Percentiles rank a stretch among this genome's conserved stretches.
Evolutionary conservation across 345 rosid genomes (phyloP).

Genomic region (Arabidopsis arenosa): DNA sequence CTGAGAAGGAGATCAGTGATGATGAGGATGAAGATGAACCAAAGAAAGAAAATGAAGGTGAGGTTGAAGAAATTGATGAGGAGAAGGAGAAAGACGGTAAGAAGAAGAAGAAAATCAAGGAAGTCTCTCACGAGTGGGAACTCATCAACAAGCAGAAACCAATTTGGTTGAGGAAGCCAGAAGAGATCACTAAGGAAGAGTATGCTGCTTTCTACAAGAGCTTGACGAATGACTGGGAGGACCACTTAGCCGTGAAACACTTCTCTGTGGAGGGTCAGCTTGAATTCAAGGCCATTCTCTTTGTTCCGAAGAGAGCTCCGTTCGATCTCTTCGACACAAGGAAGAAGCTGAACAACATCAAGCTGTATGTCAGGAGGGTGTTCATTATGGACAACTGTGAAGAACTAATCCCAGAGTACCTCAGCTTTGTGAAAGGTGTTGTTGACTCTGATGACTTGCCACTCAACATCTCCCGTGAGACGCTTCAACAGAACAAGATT

Average conservation of each 20-base stretch:
- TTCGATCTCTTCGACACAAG: constrained; percentile 86
- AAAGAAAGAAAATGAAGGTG: constrained; percentile 73
- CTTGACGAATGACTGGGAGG: constrained; percentile 90
- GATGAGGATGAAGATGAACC: constrained; percentile 81
- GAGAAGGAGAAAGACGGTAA: constrained; percentile 73
- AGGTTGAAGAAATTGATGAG: constrained; percentile 78
- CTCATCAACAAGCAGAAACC: constrained; percentile 91
- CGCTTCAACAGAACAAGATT: constrained; percentile 91
- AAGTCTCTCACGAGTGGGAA: constrained; percentile 88
- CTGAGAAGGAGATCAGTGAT: constrained; percentile 85
- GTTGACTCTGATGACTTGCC: constrained; percentile 94
- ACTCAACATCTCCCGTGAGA: constrained; percentile 92
- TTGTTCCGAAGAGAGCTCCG: constrained; percentile 84
- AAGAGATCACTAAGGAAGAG: constrained; percentile 86
- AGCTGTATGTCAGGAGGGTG: constrained; percentile 83
- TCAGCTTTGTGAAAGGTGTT: constrained; percentile 83
- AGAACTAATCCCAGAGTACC: constrained; percentile 82
- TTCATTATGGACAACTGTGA: constrained; percentile 97
- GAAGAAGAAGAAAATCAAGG: constrained; percentile 91
- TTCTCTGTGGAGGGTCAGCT: constrained; percentile 96
- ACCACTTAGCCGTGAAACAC: constrained; percentile 82
- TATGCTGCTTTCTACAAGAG: constrained; percentile 91
- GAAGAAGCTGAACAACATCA: constrained; percentile 88
- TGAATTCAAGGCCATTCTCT: constrained; percentile 83
- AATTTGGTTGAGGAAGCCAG: constrained; percentile 90